phyloP scores from a whole-genome alignment of 345 rosid species.

The Pistacia atlantica region DNA sequence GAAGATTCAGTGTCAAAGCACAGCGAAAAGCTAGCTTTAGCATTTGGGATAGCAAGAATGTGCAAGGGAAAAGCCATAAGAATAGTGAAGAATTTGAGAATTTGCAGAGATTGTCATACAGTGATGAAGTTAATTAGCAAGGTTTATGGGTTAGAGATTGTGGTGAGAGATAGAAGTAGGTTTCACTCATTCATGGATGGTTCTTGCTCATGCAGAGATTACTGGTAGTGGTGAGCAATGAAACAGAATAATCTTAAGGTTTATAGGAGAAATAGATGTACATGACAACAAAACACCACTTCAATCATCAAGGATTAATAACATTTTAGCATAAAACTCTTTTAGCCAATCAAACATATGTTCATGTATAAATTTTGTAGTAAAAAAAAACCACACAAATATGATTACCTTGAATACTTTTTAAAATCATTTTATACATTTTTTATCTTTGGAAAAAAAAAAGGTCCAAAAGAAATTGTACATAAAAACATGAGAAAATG shows the following conservation, averaged over 20 bases:
- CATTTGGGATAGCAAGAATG: conserved; percentile 12
- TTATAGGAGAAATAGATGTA: not conserved
- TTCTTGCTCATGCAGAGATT: conserved; percentile 10
- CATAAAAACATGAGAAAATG: too few relatives aligned
- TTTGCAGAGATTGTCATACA: conserved; percentile 12
- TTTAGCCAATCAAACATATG: too few relatives aligned
- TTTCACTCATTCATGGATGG: conserved; percentile 13
- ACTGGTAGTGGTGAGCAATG: conserved; percentile 14
- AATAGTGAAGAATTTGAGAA: conserved; percentile 20
- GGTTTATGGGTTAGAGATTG: conserved; percentile 9
- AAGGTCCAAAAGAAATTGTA: too few relatives aligned
- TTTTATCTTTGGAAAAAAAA: too few relatives aligned
- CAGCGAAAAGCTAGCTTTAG: conserved; percentile 15
- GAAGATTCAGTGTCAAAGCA: conserved; percentile 12
- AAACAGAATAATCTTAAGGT: too few relatives aligned
- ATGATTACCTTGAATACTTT: too few relatives aligned
- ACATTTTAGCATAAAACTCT: too few relatives aligned
- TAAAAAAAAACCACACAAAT: too few relatives aligned
- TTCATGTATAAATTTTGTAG: too few relatives aligned
- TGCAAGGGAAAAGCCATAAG: conserved; percentile 8
- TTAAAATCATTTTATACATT: too few relatives aligned
- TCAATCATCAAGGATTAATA: too few relatives aligned
- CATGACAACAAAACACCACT: not conserved
- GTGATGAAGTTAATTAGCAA: conserved; percentile 11
- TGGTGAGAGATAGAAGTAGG: conserved; percentile 16